phyloP scores from a whole-genome alignment of 2,329 filamentous ascomycete genomes.

The Catunica adiposa region DNA sequence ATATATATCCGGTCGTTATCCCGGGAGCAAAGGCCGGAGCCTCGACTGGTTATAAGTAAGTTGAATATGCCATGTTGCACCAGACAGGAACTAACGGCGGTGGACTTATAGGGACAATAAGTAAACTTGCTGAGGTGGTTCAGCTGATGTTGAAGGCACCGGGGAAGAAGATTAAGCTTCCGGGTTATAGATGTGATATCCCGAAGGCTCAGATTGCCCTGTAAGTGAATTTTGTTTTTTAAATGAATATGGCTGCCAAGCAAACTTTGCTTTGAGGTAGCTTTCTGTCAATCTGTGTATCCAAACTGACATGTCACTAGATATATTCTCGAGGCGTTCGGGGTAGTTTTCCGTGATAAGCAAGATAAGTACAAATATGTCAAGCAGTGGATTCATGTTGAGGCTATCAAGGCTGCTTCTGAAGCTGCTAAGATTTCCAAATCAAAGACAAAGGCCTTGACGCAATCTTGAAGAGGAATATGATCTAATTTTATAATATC shows the following conservation, averaged over 20 bases:
- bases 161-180: slow-evolving; percentile 28
- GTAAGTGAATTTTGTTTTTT: too few relatives aligned
- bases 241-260: too few relatives aligned
- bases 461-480: neutral
- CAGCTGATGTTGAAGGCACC: slow-evolving; percentile 45
- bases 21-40: slow-evolving; percentile 35
- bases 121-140: slow-evolving; percentile 47
- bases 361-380: slow-evolving; percentile 52
- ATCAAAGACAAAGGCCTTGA: neutral
- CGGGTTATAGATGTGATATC: slow-evolving; percentile 37
- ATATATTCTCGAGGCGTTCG: slow-evolving; percentile 55
- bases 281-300: neutral
- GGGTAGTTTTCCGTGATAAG: slow-evolving; percentile 47
- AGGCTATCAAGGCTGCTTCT: slow-evolving; percentile 22
- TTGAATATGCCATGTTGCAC: neutral
- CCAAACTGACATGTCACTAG: slow-evolving; percentile 23
- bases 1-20: slow-evolving; percentile 45
- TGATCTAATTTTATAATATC: neutral
- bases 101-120: slow-evolving; percentile 38
- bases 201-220: slow-evolving; percentile 12
- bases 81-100: slow-evolving; percentile 24
- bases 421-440: neutral
- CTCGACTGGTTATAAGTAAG: slow-evolving; percentile 45
- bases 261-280: too few relatives aligned
- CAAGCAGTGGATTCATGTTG: slow-evolving; percentile 48